These are phyloP conservation scores for Schoenoplectus tabernaemontani DNA, from an alignment of 202 grass and related monocot species.

Conservation along the genomic window DNA sequence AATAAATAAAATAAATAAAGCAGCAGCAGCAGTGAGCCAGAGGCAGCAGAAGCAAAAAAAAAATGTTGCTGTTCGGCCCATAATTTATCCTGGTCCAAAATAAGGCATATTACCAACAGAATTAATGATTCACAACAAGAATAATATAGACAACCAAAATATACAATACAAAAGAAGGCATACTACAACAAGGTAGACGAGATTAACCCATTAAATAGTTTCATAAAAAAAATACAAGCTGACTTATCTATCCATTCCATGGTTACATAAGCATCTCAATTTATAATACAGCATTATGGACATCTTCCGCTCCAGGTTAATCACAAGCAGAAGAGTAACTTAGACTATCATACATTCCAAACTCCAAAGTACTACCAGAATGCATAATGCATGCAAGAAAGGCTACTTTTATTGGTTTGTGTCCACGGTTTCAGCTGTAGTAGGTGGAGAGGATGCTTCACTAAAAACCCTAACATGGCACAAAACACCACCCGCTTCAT, in stretches of 20 bases:
- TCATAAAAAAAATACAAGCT: neutral
- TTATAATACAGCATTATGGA: neutral
- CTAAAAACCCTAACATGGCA: slow-evolving; percentile 70
- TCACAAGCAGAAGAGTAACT: neutral
- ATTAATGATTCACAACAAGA: neutral
- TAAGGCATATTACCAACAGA: neutral
- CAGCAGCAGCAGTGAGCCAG: too few species aligned
- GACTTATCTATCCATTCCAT: neutral
- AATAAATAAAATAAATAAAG: too few species aligned
- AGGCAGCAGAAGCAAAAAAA: too few species aligned
- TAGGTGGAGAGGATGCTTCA: slow-evolving; percentile 22
- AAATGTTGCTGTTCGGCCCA: too few species aligned
- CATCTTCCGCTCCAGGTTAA: neutral
- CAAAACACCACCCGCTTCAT: slow-evolving; percentile 75
- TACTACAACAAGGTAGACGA: neutral
- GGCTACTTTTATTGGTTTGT: neutral
- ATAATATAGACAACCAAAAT: neutral
- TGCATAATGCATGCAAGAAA: neutral
- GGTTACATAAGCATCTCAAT: neutral
- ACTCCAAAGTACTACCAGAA: neutral
- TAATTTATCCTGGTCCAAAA: too few species aligned
- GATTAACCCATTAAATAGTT: neutral
- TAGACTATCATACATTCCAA: neutral
- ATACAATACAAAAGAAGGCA: neutral
- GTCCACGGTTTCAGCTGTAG: slow-evolving; percentile 16